phyloP scores from a whole-genome alignment of 768 basidiomycete species.

The Tremella yokohamensis region DNA sequence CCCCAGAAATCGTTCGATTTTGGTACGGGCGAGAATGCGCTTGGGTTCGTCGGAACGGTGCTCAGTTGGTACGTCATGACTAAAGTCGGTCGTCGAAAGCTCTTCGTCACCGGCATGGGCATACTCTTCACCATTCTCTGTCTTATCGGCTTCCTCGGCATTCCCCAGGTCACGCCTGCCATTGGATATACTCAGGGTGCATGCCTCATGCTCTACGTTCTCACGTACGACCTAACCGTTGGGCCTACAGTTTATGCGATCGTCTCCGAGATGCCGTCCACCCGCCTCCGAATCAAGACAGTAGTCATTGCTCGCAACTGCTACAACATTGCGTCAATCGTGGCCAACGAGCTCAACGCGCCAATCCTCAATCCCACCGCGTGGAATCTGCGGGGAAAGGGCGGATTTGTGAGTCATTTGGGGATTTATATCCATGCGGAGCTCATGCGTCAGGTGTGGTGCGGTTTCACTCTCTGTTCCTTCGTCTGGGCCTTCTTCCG shows the following conservation, averaged over 20 bases:
- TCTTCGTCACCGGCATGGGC: constrained; percentile 43
- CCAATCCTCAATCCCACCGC: constrained; percentile 18
- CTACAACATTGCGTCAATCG: constrained; percentile 14
- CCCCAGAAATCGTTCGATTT: constrained; percentile 28
- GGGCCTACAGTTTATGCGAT: constrained; percentile 14
- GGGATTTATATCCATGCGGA: no score
- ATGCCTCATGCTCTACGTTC: constrained; percentile 44
- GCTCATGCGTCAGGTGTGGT: no score
- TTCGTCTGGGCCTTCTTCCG: no score
- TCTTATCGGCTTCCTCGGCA: constrained; percentile 43
- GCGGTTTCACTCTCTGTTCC: no score
- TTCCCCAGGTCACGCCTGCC: constrained; percentile 13
- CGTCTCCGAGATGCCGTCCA: constrained; percentile 10
- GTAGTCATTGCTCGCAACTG: constrained; percentile 17
- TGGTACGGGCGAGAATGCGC: constrained; percentile 40
- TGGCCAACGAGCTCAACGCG: constrained; percentile 11
- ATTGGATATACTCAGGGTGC: constrained; percentile 32
- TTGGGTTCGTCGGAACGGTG: constrained; percentile 35
- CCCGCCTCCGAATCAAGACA: constrained; percentile 33
- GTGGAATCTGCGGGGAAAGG: constrained; percentile 11
- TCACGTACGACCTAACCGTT: constrained; percentile 41
- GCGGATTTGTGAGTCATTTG: constrained; percentile 9
- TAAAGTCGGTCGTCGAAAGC: constrained; percentile 34
- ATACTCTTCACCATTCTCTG: constrained; percentile 37
- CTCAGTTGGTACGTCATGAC: constrained; percentile 37